A percentile compares a stretch with the other conserved stretches of the same genome.
phyloP scores from a whole-genome alignment of 805 yeast species.

The Candida awuae region DNA sequence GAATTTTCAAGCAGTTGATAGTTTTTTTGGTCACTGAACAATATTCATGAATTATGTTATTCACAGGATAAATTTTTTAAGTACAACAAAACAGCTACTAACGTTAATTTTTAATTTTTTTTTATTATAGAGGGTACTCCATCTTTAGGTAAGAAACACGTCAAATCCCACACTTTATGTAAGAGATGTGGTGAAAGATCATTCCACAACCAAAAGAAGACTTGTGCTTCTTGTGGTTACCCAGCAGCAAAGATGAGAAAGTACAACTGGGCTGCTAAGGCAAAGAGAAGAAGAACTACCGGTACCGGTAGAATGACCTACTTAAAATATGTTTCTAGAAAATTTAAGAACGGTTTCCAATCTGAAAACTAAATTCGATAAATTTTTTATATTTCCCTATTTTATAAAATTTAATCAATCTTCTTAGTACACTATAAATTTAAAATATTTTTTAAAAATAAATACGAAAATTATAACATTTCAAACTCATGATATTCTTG shows the following conservation, averaged over 20 bases:
- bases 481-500: conserved; percentile 12
- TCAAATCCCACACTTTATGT: conserved; percentile 98
- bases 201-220: conserved; percentile 98
- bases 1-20: too few relatives aligned
- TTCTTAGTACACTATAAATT: background rate
- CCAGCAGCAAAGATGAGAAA: conserved; percentile 99
- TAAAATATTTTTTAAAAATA: background rate
- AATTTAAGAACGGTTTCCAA: conserved; percentile 99
- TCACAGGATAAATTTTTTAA: too few relatives aligned
- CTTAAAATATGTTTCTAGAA: conserved; percentile 95
- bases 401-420: background rate
- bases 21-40: too few relatives aligned
- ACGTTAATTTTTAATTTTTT: conserved; percentile 8
- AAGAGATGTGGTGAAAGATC: conserved; percentile 99
- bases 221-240: conserved; percentile 98
- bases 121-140: conserved; percentile 89
- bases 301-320: conserved; percentile 99
- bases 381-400: background rate
- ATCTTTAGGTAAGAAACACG: conserved; percentile 99
- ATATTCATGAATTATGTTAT: too few relatives aligned
- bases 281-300: conserved; percentile 99
- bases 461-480: too few relatives aligned
- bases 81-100: conserved; percentile 3
- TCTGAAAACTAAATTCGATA: conserved; percentile 30
- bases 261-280: conserved; percentile 99